Evolutionary conservation across 2,329 filamentous ascomycete species (phyloP).

Genomic region (Fusarium avenaceum): DNA sequence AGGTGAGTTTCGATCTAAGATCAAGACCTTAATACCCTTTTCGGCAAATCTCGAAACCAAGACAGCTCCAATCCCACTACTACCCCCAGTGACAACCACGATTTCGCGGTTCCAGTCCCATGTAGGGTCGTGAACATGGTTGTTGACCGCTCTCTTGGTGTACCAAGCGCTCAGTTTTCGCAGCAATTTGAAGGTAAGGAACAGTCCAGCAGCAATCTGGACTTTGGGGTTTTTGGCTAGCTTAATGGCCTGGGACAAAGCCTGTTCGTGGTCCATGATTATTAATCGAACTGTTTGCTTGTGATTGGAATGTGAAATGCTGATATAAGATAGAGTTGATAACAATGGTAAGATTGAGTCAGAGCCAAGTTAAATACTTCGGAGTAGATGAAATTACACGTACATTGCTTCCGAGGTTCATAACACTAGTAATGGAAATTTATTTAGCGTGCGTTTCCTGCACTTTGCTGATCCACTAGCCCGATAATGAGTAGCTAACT

Average conservation of each 20-base stretch:
- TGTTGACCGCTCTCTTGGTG: conserved; percentile 3
- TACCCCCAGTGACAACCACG: neutral
- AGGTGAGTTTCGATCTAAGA: neutral
- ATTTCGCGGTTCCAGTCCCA: neutral
- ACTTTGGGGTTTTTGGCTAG: neutral
- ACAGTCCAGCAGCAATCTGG: neutral
- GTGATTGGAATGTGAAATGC: neutral
- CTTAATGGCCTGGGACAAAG: neutral
- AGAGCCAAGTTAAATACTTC: neutral
- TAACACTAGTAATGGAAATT: neutral
- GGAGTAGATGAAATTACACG: neutral
- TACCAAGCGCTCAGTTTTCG: neutral
- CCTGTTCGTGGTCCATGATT: neutral
- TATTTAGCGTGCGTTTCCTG: neutral
- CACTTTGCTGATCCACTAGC: neutral
- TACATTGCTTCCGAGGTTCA: neutral
- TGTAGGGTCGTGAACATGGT: neutral
- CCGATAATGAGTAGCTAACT: neutral
- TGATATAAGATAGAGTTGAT: neutral
- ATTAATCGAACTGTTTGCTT: neutral
- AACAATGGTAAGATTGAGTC: neutral
- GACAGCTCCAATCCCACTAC: conserved; percentile 2
- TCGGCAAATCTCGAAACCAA: neutral
- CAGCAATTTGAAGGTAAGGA: neutral
- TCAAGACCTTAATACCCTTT: neutral